Evolutionary conservation across 2,329 filamentous ascomycete genomes (phyloP), one percentile per base, ranked within the genome.

Genomic region (Aspergillus ibericus): DNA sequence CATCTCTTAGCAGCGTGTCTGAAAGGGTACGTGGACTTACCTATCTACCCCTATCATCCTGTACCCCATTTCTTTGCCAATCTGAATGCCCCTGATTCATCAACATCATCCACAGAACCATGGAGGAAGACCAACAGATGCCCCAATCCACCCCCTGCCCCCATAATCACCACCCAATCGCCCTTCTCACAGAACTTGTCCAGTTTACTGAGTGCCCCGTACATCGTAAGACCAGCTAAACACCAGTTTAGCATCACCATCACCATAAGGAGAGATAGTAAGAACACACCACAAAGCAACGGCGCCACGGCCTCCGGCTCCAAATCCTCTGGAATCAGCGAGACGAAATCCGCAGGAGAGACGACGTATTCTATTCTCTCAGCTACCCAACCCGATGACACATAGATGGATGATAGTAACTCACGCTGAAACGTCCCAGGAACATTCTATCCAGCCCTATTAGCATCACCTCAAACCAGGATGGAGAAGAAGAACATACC

Each of bases 161-260:
- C 59, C 59, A 61, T 61, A 12, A 61, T 52, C 8, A 56, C 59
- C 18, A 61, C 56, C 59, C 59, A 61, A 13, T 56, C 53, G 20
- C 56, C 59, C 22, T 53, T 47, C 27, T 54, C 18, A n/a, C 53
- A 59, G 9, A 49, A 29, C 22, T 40, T 61, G 13, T 59, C 48
- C 5, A 61, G 15, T 16, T 61, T 61, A 25, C 56, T 61, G n/a
- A 61, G 42, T 5, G 59, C 59, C 5, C 59, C 56, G 35, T 61
- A 61, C 59, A 59, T 59, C 12, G 56, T 61, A 8, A 61, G 20
- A 0, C 59, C 59, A 2, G 59, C 59, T 61, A 16, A 15, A 2
- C 9, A n/a, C n/a, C n/a, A n/a, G n/a, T n/a, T n/a, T n/a, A n/a
- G n/a, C 1, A 7, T 42, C 12, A 42, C 18, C 13, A 1, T 42